A percentile compares a stretch with the other conserved stretches of the same genome.
Conservation (phyloP, 495 filamentous ascomycete species). For the Filosporella fistucella region DNA sequence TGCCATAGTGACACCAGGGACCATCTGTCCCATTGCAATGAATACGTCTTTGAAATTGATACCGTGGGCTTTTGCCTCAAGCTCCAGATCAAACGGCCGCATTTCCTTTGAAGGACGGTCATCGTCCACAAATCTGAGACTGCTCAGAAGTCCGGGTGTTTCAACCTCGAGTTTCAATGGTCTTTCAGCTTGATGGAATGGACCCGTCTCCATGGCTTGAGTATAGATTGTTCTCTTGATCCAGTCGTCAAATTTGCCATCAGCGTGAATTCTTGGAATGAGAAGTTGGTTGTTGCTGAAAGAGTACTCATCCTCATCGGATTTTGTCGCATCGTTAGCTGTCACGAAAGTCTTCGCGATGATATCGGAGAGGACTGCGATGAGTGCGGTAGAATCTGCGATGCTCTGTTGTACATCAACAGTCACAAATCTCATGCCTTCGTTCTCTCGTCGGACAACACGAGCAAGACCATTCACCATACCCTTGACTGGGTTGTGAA, state of each 20-base stretch:
- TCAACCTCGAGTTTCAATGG: constrained; percentile 22
- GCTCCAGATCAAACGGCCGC: constrained; percentile 21
- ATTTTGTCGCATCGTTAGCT: not conserved
- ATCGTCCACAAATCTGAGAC: constrained; percentile 20
- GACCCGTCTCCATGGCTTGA: not conserved
- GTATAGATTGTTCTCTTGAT: not conserved
- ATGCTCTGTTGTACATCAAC: constrained; percentile 2
- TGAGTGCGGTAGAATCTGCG: not conserved
- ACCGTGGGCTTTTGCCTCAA: constrained; percentile 32
- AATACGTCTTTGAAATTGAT: constrained; percentile 40
- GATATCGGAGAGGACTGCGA: not conserved
- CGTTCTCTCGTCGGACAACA: constrained; percentile 4
- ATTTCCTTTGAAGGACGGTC: not conserved
- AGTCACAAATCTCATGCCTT: constrained; percentile 7
- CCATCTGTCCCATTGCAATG: constrained; percentile 27
- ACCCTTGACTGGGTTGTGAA: not conserved
- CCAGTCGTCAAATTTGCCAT: not conserved
- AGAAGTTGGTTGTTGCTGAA: not conserved
- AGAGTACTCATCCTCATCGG: constrained; percentile 5
- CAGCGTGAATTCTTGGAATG: constrained; percentile 5
- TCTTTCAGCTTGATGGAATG: constrained; percentile 7
- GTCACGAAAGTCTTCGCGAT: not conserved
- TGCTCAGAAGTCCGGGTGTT: constrained; percentile 18
- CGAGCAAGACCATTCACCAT: constrained; percentile 7
- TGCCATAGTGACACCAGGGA: not conserved